Percentiles rank a stretch among this genome's conserved stretches.
Evolutionary conservation across 164 flowering plant species (phyloP).

Genomic region (Vitis rupestris): DNA sequence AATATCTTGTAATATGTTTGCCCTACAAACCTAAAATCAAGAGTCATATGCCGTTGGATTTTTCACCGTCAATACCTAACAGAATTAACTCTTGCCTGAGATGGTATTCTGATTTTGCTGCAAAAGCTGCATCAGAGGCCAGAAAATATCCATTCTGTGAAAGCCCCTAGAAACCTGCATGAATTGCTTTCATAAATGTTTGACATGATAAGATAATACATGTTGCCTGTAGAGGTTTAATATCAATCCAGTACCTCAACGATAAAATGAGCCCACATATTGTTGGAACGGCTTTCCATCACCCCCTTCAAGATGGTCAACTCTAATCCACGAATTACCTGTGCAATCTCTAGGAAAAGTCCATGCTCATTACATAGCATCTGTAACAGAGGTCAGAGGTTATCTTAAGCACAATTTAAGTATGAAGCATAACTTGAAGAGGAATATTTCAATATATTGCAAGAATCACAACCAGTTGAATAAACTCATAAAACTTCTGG

Average conservation of each 20-base stretch:
- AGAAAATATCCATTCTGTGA: slow-evolving; percentile 72
- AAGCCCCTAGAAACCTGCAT: slow-evolving; percentile 60
- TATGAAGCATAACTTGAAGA: slow-evolving; percentile 18
- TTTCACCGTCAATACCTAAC: background rate
- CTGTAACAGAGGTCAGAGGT: slow-evolving; percentile 28
- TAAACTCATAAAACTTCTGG: no score
- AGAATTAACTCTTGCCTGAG: slow-evolving; percentile 26
- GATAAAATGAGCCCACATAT: slow-evolving; percentile 69
- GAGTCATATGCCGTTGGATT: background rate
- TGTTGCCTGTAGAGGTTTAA: background rate
- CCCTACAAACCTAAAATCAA: background rate
- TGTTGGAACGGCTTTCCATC: slow-evolving; percentile 42
- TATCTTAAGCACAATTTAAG: no score
- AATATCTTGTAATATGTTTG: background rate
- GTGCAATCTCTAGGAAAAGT: slow-evolving; percentile 78
- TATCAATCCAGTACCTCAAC: slow-evolving; percentile 55
- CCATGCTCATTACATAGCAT: slow-evolving; percentile 68
- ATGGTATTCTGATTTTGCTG: slow-evolving; percentile 36
- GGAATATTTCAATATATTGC: background rate
- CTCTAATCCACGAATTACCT: slow-evolving; percentile 52
- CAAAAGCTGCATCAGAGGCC: slow-evolving; percentile 75
- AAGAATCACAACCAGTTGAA: no score
- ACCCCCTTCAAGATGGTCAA: slow-evolving; percentile 72
- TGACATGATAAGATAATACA: background rate
- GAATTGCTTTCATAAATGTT: background rate